These are phyloP conservation scores for Calocybe indica DNA, from an alignment of 768 basidiomycete species.

Conservation along the genomic window DNA sequence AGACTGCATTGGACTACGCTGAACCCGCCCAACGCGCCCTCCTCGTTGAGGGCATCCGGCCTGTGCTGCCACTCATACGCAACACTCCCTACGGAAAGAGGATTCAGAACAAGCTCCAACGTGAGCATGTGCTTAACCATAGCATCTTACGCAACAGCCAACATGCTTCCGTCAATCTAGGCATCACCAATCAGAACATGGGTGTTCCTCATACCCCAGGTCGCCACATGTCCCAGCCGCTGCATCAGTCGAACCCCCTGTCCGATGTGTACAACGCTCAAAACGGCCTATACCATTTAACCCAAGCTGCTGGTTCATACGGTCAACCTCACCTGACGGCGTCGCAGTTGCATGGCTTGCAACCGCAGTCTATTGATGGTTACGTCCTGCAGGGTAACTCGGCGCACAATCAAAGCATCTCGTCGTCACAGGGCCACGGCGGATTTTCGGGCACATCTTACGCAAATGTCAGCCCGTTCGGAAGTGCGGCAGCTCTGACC, in stretches of 20 bases:
- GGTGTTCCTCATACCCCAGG: slow-evolving; percentile 20
- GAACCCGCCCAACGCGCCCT: slow-evolving; percentile 89
- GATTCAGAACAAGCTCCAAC: slow-evolving; percentile 97
- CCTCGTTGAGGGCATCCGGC: slow-evolving; percentile 95
- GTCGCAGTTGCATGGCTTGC: slow-evolving; percentile 53
- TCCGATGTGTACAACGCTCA: slow-evolving; percentile 62
- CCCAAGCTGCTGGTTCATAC: slow-evolving; percentile 47
- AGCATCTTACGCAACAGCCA: no score
- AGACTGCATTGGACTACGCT: slow-evolving; percentile 98
- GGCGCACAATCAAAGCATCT: slow-evolving; percentile 56
- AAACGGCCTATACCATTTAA: slow-evolving; percentile 56
- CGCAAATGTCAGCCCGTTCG: slow-evolving; percentile 40
- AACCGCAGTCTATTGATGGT: slow-evolving; percentile 71
- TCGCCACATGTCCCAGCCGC: slow-evolving; percentile 52
- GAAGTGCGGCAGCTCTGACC: slow-evolving; percentile 47
- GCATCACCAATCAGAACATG: slow-evolving; percentile 34
- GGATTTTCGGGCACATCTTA: slow-evolving; percentile 57
- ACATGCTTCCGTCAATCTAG: slow-evolving; percentile 44
- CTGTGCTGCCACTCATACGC: slow-evolving; percentile 96
- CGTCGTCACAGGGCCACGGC: slow-evolving; percentile 51
- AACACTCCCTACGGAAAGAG: slow-evolving; percentile 99
- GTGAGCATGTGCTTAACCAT: slow-evolving; percentile 74
- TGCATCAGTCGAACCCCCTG: slow-evolving; percentile 48
- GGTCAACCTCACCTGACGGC: slow-evolving; percentile 47
- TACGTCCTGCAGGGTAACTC: slow-evolving; percentile 76